These are phyloP conservation scores for Penicillium sp. DNA, from an alignment of 2,329 filamentous ascomycete genomes.

Conservation along the genomic window DNA sequence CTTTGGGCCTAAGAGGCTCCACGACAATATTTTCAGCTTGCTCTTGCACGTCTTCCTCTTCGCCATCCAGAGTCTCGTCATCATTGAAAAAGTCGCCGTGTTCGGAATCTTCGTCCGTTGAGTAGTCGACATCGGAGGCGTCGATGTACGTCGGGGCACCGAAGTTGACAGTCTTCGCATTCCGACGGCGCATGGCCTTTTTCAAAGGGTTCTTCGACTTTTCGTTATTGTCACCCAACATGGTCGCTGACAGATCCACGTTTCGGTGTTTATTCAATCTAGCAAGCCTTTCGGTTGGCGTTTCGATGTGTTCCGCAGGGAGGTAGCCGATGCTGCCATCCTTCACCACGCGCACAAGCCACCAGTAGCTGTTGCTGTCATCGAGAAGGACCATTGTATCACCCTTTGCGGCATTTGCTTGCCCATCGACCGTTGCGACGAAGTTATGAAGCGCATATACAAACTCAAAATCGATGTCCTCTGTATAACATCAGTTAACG, in stretches of 20 bases:
- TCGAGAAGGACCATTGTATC: constrained; percentile 98
- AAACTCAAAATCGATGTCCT: constrained; percentile 99
- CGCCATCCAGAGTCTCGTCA: constrained; percentile 40
- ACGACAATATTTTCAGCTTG: constrained; percentile 36
- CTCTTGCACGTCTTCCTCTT: constrained; percentile 27
- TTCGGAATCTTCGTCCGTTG: constrained; percentile 62
- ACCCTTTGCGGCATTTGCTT: constrained; percentile 95
- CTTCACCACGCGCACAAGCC: constrained; percentile 93
- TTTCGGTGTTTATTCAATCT: constrained; percentile 96
- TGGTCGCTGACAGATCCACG: constrained; percentile 70
- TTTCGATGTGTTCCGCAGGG: constrained; percentile 96
- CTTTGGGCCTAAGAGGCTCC: constrained; percentile 39
- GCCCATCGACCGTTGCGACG: constrained; percentile 91
- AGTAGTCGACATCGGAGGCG: constrained; percentile 78
- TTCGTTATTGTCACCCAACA: constrained; percentile 64
- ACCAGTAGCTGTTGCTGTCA: constrained; percentile 99
- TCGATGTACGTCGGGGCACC: constrained; percentile 77
- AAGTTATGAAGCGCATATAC: constrained; percentile 98
- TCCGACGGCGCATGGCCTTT: constrained; percentile 70
- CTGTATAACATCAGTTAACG: constrained; percentile 71
- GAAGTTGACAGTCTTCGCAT: constrained; percentile 80
- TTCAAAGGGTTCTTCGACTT: constrained; percentile 77
- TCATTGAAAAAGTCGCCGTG: constrained; percentile 41
- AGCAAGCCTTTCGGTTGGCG: constrained; percentile 85
- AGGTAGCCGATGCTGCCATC: constrained; percentile 94